These are phyloP conservation scores for Arxiozyma bovina DNA, from an alignment of 1,139 yeast species.

Conservation along the genomic window DNA sequence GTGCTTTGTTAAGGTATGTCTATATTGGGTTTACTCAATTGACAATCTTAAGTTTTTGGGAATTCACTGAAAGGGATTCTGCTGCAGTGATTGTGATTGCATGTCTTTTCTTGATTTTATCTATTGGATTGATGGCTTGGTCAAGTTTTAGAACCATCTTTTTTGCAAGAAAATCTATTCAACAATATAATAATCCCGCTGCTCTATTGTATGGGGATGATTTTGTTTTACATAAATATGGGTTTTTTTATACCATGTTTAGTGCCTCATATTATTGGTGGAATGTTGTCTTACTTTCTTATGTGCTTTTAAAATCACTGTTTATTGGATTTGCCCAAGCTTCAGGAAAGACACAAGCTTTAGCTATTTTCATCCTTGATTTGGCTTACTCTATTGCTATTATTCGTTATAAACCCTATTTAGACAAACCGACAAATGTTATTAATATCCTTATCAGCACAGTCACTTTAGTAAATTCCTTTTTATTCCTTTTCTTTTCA, in stretches of 20 bases:
- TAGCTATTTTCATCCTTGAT: conserved; percentile 58
- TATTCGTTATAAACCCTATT: conserved; percentile 53
- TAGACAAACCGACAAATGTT: conserved; percentile 65
- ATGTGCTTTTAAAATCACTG: conserved; percentile 51
- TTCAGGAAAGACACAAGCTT: conserved; percentile 61
- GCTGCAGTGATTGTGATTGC: conserved; percentile 70
- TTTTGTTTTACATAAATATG: conserved; percentile 55
- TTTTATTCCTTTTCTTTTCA: conserved; percentile 65
- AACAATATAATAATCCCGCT: conserved; percentile 59
- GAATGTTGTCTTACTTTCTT: conserved; percentile 49
- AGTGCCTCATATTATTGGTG: conserved; percentile 72
- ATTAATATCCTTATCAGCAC: conserved; percentile 55
- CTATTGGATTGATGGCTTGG: conserved; percentile 49
- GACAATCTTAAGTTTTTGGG: conserved; percentile 65
- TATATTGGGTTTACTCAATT: conserved; percentile 72
- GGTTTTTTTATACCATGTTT: conserved; percentile 75
- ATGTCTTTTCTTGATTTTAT: conserved; percentile 48
- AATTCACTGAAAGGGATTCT: conserved; percentile 60
- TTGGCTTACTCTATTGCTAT: conserved; percentile 51
- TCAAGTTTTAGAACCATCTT: conserved; percentile 49
- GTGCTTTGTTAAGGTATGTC: conserved; percentile 58
- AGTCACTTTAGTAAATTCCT: conserved; percentile 60
- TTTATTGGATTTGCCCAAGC: conserved; percentile 63
- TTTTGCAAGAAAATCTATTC: conserved; percentile 49
- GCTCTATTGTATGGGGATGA: conserved; percentile 67